Evolutionary conservation across 768 basidiomycete species (phyloP), one percentile per base, ranked within the genome.

Genomic region (Clitopilus hobsonii): DNA sequence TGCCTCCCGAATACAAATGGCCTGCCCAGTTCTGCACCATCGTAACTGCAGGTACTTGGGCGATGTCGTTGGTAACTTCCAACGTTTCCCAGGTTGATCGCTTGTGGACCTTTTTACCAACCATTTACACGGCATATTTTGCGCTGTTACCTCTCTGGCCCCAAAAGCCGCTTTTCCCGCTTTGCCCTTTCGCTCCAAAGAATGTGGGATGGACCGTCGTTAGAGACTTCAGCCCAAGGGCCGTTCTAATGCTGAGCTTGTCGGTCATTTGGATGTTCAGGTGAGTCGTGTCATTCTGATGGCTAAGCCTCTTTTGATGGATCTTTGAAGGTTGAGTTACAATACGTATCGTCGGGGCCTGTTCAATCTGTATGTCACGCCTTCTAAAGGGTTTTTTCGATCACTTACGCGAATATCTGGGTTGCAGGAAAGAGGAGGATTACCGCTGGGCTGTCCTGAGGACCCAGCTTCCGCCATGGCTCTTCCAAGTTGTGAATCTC

Each of bases 11-110:
- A 18, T 75, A 83, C 48, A 72, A 71, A 38, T 88, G 85, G 83
- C 88, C 90, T 14, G 69, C 79, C 50, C 78, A 84, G 62, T 79
- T 89, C 61, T 88, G 85, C 58, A 51, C 76, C 0, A 74, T 74
- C 26, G 65, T 70, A 0, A 83, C 83, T 0, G 56, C 65, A 3
- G 64, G 65, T 0, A 79, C 82, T 6, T 93, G 81, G 62, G 58
- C 89, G 6, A 65, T 78, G 4, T 89, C 88, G 6, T 50, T 91
- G 22, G 47, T 89, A 30, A 92, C 89, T 0, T 78, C 80, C 38
- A 94, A 95, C 61, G 87, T 89, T 49, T 91, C 88, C 1, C 91
- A 94, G 65, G 92, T 95, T 23, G 93, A 98, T 71, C 83, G 91
- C 25, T 65, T 93, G 24, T 86, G 85, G 85, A 83, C 89, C 0